phyloP scores from a whole-genome alignment of 305 asterid genomes.

The Fraxinus xanthoxyloides region DNA sequence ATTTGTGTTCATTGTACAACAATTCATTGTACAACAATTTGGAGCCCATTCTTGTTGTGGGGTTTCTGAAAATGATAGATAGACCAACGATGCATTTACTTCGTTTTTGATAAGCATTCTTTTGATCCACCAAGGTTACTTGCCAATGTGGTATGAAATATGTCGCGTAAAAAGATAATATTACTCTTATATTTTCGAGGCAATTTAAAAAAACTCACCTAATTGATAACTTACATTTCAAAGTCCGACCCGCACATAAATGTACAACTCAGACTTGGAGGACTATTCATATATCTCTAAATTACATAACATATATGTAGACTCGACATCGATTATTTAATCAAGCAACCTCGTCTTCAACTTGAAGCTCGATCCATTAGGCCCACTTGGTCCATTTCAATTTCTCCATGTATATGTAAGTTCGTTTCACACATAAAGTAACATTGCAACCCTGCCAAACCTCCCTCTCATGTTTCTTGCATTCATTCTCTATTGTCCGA shows the following conservation, averaged over 20 bases:
- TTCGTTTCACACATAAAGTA: neutral
- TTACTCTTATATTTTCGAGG: neutral
- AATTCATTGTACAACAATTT: no score
- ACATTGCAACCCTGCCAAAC: neutral
- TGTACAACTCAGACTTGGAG: neutral
- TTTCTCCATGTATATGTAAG: neutral
- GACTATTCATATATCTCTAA: neutral
- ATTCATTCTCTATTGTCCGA: neutral
- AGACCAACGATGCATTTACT: neutral
- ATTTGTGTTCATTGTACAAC: neutral
- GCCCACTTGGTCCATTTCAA: neutral
- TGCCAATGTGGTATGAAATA: neutral
- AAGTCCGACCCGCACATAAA: no score
- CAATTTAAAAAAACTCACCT: no score
- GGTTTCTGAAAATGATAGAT: neutral
- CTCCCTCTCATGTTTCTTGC: neutral
- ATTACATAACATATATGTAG: no score
- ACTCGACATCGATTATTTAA: no score
- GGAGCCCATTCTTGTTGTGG: neutral
- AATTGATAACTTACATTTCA: no score
- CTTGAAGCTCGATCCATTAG: neutral
- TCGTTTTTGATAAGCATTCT: neutral
- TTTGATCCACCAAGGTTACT: neutral
- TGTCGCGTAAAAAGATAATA: neutral
- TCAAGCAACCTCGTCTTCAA: neutral